Conservation (phyloP, 768 basidiomycete genomes). For the Rhodotorula taiwanensis region DNA sequence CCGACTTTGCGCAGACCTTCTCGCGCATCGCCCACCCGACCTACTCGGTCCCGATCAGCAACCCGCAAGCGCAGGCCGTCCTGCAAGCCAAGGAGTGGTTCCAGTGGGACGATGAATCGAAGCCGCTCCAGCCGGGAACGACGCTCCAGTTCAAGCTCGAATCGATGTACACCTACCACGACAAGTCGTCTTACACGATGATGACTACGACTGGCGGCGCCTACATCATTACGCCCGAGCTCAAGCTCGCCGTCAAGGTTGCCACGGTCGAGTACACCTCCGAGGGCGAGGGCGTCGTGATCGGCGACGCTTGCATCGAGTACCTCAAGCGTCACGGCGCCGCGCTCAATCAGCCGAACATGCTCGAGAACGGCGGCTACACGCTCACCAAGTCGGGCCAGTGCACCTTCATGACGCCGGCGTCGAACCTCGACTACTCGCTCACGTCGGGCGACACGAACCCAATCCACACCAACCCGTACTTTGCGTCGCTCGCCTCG, state of each 20-base stretch:
- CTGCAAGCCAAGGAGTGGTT: conserved; percentile 97
- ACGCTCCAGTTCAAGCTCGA: conserved; percentile 81
- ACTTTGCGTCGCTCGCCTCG: conserved; percentile 88
- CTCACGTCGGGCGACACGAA: conserved; percentile 96
- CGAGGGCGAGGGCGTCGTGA: conserved; percentile 45
- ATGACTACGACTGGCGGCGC: conserved; percentile 77
- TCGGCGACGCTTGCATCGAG: conserved; percentile 86
- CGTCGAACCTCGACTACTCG: conserved; percentile 93
- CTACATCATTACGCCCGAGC: conserved; percentile 48
- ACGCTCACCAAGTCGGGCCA: conserved; percentile 60
- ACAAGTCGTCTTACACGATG: conserved; percentile 73
- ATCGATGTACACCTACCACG: conserved; percentile 82
- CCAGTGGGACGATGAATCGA: conserved; percentile 78
- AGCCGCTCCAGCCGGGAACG: conserved; percentile 69
- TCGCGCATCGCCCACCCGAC: conserved; percentile 84
- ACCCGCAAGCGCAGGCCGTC: conserved; percentile 77
- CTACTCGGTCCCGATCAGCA: conserved; percentile 67
- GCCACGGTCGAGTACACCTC: conserved; percentile 39
- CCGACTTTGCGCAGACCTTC: conserved; percentile 92
- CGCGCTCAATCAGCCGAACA: conserved; percentile 65
- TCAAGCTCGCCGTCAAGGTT: conserved; percentile 51
- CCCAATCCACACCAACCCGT: conserved; percentile 96
- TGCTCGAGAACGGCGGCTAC: conserved; percentile 81
- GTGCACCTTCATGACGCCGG: conserved; percentile 69
- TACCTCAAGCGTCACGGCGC: conserved; percentile 88